A percentile compares a stretch with the other conserved stretches of the same genome.
Conservation (phyloP, 2,329 filamentous ascomycete species). For the Trichoderma afroharzianum region DNA sequence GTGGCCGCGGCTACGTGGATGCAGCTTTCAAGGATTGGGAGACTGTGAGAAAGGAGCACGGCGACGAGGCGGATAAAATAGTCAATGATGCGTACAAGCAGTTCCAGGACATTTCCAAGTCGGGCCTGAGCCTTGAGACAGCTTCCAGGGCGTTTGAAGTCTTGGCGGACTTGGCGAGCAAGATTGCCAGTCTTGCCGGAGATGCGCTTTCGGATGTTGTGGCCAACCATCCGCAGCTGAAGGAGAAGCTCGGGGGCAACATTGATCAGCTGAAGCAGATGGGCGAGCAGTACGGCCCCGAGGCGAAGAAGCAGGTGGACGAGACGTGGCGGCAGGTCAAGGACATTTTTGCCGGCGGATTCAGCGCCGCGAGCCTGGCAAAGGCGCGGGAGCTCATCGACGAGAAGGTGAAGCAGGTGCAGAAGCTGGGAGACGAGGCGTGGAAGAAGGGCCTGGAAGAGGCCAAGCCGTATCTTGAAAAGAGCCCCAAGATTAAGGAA, state of each 20-base stretch:
- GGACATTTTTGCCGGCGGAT: constrained; percentile 59
- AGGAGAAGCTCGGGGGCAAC: constrained; percentile 67
- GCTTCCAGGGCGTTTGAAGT: constrained; percentile 59
- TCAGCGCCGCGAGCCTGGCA: constrained; percentile 49
- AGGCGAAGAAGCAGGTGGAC: constrained; percentile 73
- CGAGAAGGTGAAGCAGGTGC: constrained; percentile 65
- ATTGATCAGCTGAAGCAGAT: constrained; percentile 67
- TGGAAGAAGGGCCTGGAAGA: constrained; percentile 70
- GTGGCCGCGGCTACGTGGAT: constrained; percentile 65
- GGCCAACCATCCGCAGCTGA: constrained; percentile 69
- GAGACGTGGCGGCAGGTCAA: constrained; percentile 65
- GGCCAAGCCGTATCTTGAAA: constrained; percentile 68
- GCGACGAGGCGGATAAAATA: constrained; percentile 66
- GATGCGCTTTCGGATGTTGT: constrained; percentile 63
- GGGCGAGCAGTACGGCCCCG: constrained; percentile 66
- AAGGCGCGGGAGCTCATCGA: constrained; percentile 61
- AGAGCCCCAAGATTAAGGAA: constrained; percentile 72
- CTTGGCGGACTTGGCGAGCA: constrained; percentile 57
- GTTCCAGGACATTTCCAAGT: constrained; percentile 58
- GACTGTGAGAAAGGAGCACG: constrained; percentile 62
- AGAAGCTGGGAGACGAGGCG: constrained; percentile 65
- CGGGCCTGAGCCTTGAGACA: constrained; percentile 59
- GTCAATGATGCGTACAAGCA: constrained; percentile 65
- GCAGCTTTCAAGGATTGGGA: constrained; percentile 68
- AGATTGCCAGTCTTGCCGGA: constrained; percentile 58